phyloP scores from a whole-genome alignment of 352 stramenopile genomes.

The Phytophthora macrochlamydospora region DNA sequence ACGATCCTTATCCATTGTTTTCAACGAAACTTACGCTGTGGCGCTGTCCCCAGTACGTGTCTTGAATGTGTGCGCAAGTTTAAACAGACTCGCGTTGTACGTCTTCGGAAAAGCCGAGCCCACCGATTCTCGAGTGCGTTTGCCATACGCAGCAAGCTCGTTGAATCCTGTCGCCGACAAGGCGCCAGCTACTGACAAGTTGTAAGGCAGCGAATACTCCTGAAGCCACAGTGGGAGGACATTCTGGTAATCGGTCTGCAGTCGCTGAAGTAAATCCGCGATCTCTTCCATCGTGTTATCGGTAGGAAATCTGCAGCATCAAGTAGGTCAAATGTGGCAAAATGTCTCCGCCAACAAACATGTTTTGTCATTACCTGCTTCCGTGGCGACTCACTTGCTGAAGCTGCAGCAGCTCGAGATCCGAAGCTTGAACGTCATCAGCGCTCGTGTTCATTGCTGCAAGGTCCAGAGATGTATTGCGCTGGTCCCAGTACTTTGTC shows the following conservation, averaged over 20 bases:
- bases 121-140: slow-evolving; percentile 34
- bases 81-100: slow-evolving; percentile 43
- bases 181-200: slow-evolving; percentile 43
- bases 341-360: not conserved
- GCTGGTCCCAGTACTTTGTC: slow-evolving; percentile 65
- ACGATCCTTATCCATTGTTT: not conserved
- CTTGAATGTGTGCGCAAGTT: slow-evolving; percentile 66
- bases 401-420: slow-evolving; percentile 65
- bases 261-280: slow-evolving; percentile 39
- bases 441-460: slow-evolving; percentile 26
- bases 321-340: not conserved
- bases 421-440: slow-evolving; percentile 23
- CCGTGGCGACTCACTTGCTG: slow-evolving; percentile 69
- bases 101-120: slow-evolving; percentile 4
- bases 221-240: slow-evolving; percentile 54
- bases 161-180: slow-evolving; percentile 38
- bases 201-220: slow-evolving; percentile 68
- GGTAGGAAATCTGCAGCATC: slow-evolving; percentile 51
- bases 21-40: slow-evolving; percentile 41
- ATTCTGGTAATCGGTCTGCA: slow-evolving; percentile 46
- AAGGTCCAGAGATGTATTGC: slow-evolving; percentile 21
- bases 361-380: slow-evolving; percentile 38
- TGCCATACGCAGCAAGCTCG: slow-evolving; percentile 49
- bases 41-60: slow-evolving; percentile 61
- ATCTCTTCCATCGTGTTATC: slow-evolving; percentile 54